Evolutionary conservation across 2,329 filamentous ascomycete genomes (phyloP), one percentile per base, ranked within the genome.

Genomic region (Zalaria sp.): DNA sequence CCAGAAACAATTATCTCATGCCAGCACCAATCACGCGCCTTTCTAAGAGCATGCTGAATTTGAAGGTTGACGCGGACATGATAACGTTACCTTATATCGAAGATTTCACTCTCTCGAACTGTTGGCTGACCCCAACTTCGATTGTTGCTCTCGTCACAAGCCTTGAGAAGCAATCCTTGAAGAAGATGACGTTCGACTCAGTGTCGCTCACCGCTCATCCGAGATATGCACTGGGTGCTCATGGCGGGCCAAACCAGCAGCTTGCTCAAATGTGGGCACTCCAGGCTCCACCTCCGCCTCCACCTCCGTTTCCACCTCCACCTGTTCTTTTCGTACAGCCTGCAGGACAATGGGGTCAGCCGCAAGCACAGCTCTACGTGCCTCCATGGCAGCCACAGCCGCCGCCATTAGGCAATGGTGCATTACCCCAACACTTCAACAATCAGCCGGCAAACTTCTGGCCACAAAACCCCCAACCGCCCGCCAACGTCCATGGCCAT

Each of bases 91-190:
- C 72, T 3, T 57, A 73, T 49, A 56, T 83, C 25, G 64, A 73
- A 45, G 63, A 75, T 39, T 57, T 85, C 2, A 77, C 71, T 0
- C 61, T 84, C 5, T 74, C 74, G 49, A 84, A 84, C 50, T 83
- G 79, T 58, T 84, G 79, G 78, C 62, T 76, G 8, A 71, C 71
- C 3, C 79, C 80, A 0, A 63, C 70, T 34, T 64, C 76, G 2
- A 63, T 83, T 28, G 52, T 69, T 28, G 61, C 66, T 7, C 65
- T 78, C 40, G 59, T 78, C 44, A 59, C 61, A 2, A 54, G 57
- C 4, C 71, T 78, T 56, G 63, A 67, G 18, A 53, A 60, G 4
- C 54, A 58, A 5, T 63, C 57, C 2, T 57, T 83, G 8, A 63
- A 71, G 46, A 68, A 66, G 18, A 55, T 84, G 10, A 68, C 68